These are phyloP conservation scores for Chalciporus sphaerocephalus DNA, from an alignment of 768 basidiomycete species.

Conservation along the genomic window DNA sequence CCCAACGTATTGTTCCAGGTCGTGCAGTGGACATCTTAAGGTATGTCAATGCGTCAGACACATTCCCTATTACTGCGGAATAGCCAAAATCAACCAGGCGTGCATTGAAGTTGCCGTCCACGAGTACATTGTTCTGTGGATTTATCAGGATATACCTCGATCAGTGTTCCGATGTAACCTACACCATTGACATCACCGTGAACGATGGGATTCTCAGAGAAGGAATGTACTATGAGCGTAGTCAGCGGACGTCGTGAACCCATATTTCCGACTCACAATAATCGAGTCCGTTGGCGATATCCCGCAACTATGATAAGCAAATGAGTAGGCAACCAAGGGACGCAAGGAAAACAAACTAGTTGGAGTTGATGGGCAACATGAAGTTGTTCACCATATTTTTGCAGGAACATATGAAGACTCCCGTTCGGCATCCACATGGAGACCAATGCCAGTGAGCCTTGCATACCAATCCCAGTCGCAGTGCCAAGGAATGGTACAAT, in stretches of 20 bases:
- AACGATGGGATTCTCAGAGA: background rate
- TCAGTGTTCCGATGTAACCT: too few relatives aligned
- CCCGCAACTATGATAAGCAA: conserved; percentile 3
- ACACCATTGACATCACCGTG: conserved; percentile 16
- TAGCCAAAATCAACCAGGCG: conserved; percentile 41
- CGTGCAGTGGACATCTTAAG: conserved; percentile 28
- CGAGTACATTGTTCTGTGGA: conserved; percentile 7
- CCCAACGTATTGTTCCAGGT: conserved; percentile 37
- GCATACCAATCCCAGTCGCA: conserved; percentile 1
- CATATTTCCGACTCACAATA: conserved; percentile 3
- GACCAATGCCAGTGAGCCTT: conserved; percentile 16
- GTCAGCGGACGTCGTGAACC: background rate
- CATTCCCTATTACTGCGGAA: conserved; percentile 18
- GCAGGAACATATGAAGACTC: conserved; percentile 19
- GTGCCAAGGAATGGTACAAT: conserved; percentile 5
- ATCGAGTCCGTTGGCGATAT: conserved; percentile 11
- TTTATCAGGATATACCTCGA: too few relatives aligned
- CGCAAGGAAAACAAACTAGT: conserved; percentile 12
- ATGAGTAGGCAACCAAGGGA: conserved; percentile 10
- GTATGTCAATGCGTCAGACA: background rate
- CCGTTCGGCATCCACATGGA: conserved; percentile 28
- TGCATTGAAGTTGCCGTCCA: conserved; percentile 23
- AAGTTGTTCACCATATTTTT: background rate
- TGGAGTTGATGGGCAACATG: background rate
- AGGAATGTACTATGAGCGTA: conserved; percentile 5